These are phyloP conservation scores for Salmacisia buchloeana DNA, from an alignment of 1,284 basidiomycete species.

Conservation along the genomic window DNA sequence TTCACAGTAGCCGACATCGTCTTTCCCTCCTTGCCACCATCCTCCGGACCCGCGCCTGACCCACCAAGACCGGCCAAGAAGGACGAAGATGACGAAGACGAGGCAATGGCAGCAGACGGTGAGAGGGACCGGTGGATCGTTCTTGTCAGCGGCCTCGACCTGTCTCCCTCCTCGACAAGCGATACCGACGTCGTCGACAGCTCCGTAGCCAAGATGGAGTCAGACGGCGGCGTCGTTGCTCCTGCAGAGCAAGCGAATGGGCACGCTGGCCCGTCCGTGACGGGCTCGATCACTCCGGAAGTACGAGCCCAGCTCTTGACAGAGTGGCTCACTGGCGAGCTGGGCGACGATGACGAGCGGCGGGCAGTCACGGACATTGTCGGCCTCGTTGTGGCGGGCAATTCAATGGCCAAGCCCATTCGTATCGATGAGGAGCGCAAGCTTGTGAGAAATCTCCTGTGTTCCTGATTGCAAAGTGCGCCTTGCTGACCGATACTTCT, in stretches of 20 bases:
- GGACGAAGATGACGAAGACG: constrained; percentile 19
- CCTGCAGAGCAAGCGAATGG: not conserved
- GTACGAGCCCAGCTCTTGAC: constrained; percentile 24
- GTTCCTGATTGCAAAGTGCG: too few species aligned
- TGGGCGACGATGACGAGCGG: constrained; percentile 21
- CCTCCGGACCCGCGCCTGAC: not conserved
- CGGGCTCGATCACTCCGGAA: not conserved
- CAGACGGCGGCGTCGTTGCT: not conserved
- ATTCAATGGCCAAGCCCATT: constrained; percentile 65
- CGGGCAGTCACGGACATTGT: constrained; percentile 1
- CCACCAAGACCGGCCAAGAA: not conserved
- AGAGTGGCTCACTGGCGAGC: constrained; percentile 82
- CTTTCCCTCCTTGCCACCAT: constrained; percentile 59
- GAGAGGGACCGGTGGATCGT: constrained; percentile 68
- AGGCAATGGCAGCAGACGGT: constrained; percentile 24
- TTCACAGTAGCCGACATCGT: constrained; percentile 91
- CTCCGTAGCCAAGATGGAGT: not conserved
- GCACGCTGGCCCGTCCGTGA: not conserved
- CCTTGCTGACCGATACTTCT: too few species aligned
- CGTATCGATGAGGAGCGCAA: constrained; percentile 52
- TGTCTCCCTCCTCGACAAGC: constrained; percentile 4
- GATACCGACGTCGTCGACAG: not conserved
- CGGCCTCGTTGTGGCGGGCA: constrained; percentile 68
- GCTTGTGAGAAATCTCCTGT: not conserved
- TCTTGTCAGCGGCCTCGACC: constrained; percentile 68